Conservation (phyloP, 2,329 filamentous ascomycete genomes). For the Ophiosphaerella korrae region DNA sequence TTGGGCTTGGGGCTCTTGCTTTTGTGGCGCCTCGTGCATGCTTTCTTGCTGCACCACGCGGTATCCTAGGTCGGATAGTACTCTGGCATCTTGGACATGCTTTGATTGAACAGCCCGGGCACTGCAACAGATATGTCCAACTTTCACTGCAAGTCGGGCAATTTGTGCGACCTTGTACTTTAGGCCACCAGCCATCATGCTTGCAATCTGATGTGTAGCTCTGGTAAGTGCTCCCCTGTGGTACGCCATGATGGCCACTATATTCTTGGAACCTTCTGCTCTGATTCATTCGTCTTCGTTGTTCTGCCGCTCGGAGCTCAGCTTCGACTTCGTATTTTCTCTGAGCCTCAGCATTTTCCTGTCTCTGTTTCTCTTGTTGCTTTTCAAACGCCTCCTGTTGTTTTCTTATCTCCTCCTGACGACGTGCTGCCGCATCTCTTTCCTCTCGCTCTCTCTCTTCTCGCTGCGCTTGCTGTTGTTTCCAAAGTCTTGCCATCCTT, state of each 20-base stretch:
- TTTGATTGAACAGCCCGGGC: constrained; percentile 15
- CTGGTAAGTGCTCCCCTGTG: background rate
- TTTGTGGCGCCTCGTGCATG: background rate
- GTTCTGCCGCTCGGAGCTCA: background rate
- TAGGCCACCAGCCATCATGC: constrained; percentile 23
- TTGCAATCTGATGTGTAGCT: constrained; percentile 6
- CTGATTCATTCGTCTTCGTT: background rate
- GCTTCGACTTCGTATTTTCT: too few species aligned
- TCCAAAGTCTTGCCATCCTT: background rate
- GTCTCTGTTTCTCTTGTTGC: background rate
- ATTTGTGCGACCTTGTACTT: constrained; percentile 15
- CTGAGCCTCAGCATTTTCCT: background rate
- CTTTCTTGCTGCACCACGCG: background rate
- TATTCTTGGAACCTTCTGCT: background rate
- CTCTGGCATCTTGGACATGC: constrained; percentile 23
- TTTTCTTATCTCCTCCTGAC: background rate
- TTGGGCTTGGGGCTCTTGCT: too few species aligned
- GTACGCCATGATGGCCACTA: too few species aligned
- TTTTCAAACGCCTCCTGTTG: background rate
- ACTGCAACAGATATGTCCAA: constrained; percentile 22
- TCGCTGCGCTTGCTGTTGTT: constrained; percentile 2
- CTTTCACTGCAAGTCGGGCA: constrained; percentile 18
- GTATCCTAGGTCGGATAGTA: constrained; percentile 9
- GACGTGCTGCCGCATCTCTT: too few species aligned
- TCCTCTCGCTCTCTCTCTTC: background rate